phyloP scores from a whole-genome alignment of 2,329 filamentous ascomycete genomes.

The Colletotrichum truncatum region DNA sequence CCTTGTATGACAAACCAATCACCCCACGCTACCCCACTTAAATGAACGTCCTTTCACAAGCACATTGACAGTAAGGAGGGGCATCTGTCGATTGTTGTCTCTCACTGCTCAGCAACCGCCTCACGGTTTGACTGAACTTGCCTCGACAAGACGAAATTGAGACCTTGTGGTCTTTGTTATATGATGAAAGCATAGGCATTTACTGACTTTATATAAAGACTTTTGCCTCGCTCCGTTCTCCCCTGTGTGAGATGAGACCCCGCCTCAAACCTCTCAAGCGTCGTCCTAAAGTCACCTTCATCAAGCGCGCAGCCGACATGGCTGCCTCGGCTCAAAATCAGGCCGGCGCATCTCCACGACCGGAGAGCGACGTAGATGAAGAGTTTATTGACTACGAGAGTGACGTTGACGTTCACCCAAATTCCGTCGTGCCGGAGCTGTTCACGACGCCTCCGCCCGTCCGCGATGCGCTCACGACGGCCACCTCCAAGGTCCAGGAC shows the following conservation, averaged over 20 bases:
- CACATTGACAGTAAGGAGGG: neutral
- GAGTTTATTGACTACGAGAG: constrained; percentile 28
- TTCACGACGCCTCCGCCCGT: constrained; percentile 70
- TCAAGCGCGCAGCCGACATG: constrained; percentile 32
- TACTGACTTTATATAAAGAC: neutral
- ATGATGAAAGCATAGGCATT: neutral
- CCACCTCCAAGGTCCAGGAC: constrained; percentile 80
- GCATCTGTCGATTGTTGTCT: no score
- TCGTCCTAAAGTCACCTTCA: constrained; percentile 44
- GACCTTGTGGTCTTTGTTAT: neutral
- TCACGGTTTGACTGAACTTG: neutral
- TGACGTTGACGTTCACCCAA: constrained; percentile 25
- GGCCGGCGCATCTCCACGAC: neutral
- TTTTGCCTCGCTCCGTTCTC: neutral
- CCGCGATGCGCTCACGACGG: constrained; percentile 71
- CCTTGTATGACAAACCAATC: neutral
- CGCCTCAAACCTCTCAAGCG: constrained; percentile 33
- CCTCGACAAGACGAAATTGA: neutral
- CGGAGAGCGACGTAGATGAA: constrained; percentile 24
- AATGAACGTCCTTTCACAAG: constrained; percentile 18
- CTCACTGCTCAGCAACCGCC: neutral
- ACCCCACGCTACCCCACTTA: neutral
- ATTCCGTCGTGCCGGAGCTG: constrained; percentile 57
- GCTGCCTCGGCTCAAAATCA: constrained; percentile 17
- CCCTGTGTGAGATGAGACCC: constrained; percentile 30